These are phyloP conservation scores for Yarrowia osloensis DNA, from an alignment of 805 yeast species.

Conservation along the genomic window DNA sequence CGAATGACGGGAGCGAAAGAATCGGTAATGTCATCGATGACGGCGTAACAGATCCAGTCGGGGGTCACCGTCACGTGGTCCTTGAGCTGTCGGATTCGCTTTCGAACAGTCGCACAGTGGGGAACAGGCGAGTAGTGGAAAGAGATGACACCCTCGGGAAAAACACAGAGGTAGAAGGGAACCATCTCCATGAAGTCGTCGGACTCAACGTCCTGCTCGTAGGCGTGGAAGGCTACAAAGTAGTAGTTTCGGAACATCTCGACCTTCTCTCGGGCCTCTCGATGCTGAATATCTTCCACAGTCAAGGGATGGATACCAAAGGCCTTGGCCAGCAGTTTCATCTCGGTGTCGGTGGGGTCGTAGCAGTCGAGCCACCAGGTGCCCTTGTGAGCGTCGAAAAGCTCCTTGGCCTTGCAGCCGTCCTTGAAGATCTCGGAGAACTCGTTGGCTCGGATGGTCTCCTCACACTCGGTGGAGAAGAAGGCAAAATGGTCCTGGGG, in stretches of 20 bases:
- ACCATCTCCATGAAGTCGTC: constrained; percentile 76
- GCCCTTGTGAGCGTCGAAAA: constrained; percentile 70
- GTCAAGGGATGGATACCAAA: constrained; percentile 98
- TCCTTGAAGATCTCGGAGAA: constrained; percentile 67
- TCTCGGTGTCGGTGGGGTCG: constrained; percentile 92
- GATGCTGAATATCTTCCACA: constrained; percentile 94
- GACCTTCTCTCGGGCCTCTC: constrained; percentile 96
- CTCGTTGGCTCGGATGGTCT: constrained; percentile 87
- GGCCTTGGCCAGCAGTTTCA: constrained; percentile 88
- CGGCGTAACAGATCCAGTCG: constrained; percentile 68
- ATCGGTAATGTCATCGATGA: constrained; percentile 67
- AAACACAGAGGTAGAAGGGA: constrained; percentile 61
- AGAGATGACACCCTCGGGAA: constrained; percentile 58
- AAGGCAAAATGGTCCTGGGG: constrained; percentile 81
- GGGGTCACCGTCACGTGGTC: constrained; percentile 62
- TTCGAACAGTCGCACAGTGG: constrained; percentile 62
- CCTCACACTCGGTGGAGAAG: constrained; percentile 78
- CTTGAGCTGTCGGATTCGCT: constrained; percentile 63
- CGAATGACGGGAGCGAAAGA: constrained; percentile 62
- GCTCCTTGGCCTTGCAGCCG: constrained; percentile 63
- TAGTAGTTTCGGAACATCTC: constrained; percentile 88
- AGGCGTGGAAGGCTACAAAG: constrained; percentile 95
- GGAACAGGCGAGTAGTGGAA: constrained; percentile 61
- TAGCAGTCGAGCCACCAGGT: constrained; percentile 99
- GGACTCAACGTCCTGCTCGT: constrained; percentile 79